Evolutionary conservation across 2,329 filamentous ascomycete genomes (phyloP), one percentile per base, ranked within the genome.

Genomic region (Paraphaeosphaeria sporulosa): DNA sequence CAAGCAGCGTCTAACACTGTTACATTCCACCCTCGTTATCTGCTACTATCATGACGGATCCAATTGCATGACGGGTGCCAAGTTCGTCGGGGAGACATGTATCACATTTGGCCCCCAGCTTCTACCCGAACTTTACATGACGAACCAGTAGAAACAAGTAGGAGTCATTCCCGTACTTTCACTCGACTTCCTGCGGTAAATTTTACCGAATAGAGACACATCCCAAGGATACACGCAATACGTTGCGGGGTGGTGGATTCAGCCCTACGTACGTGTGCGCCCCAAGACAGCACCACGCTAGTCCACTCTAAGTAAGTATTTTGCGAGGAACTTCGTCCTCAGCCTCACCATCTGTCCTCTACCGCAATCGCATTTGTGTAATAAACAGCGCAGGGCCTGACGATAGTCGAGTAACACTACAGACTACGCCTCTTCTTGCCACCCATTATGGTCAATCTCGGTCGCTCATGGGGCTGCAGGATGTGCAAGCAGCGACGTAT

Each of bases 401-500:
- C 32, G n/a, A 12, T 8, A 15, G 4, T 13, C 9, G 19, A 34
- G 13, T 19, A n/a, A n/a, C 27, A 10, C 30, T 17, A 44, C 44
- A 40, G 23, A 27, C 23, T 44, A 40, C 38, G 27, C n/a, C n/a
- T 34, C 42, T 27, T 34, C 17, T 27, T n/a, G 15, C 21, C 15
- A 15, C 3, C 21, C 40, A 44, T 4, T 7, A 58, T 58, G 55
- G 55, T 58, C 17, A 52, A 58, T 27, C 47, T 49, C 9, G 47
- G 55, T 12, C 55, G 46, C 4, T 51, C 46, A 17, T 43, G 46
- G 47, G 55, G 55, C 23, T 58, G 55, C 30, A 21, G 17, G n/a
- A 52, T 25, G 40, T 58, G 55, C 47, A 43, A 50, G 17, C 32
- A 58, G 32, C 46, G 55, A 10, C 47, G 42, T 10, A 52, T 46